Base-by-base conservation (phyloP, 192 early-diverging fungal genomes). In the Coemansia sp. region DNA sequence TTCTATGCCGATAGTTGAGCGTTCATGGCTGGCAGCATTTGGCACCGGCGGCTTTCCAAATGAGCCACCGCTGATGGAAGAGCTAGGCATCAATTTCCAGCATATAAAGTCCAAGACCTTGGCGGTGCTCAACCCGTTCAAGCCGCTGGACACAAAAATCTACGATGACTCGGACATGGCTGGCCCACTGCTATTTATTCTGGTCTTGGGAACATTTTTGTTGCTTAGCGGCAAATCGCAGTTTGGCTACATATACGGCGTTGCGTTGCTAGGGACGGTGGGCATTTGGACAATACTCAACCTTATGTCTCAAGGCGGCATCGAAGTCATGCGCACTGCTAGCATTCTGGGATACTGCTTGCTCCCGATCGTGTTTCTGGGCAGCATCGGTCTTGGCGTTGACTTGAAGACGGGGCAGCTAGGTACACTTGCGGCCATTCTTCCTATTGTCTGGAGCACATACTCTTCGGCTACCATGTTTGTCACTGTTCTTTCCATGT, bases 171-270 rank as follows among this genome's bases (percentile, higher is more conserved):
- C 94, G 10, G 96, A 99, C 73, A 81, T 99, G 67, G 91, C 93
- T 3, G 97, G 97, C 0, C 97, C 97, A 26, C 66, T 98, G 47
- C 45, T 98, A 31, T 97, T 98, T 68, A 87, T 87, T 58, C 76
- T 97, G 21, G 78, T 91, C 37, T 90, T 97, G 67, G 97, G 94
- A 47, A 88, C 88, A 5, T 93, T 91, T 59, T 71, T 97, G 71
- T 79, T 95, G 11, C 75, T 97, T 80, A 87, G 91, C 30, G 91
- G 93, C 50, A 97, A 97, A 71, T 81, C 85, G 39, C 91, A 97
- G 69, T 99, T 99, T 81, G 93, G 92, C 21, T 99, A 98, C 59
- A 94, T 99, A 38, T 99, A 99, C 59, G 97, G 94, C 21, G 87
- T 98, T 1, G 94, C 85, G 2, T 78, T 94, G 16, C 74, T 96